phyloP scores from a whole-genome alignment of 257 asterid species.

The Ocimum tenuiflorum region DNA sequence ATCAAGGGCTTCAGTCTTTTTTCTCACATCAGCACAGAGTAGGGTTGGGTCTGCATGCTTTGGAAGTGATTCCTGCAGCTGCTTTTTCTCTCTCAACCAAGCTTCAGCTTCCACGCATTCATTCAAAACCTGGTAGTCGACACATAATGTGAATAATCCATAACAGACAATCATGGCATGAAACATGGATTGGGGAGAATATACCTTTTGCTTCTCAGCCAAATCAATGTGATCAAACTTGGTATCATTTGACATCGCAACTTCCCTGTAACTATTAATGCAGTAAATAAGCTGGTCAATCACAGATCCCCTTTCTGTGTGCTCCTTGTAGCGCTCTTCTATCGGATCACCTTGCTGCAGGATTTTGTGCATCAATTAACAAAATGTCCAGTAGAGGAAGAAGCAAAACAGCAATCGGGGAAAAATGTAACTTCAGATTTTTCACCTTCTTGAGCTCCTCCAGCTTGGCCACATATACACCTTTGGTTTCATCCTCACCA shows the following conservation, averaged over 20 bases:
- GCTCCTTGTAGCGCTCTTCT: constrained; percentile 80
- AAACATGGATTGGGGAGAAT: background rate
- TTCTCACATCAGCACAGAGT: constrained; percentile 58
- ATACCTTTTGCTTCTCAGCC: constrained; percentile 75
- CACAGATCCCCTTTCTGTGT: constrained; percentile 60
- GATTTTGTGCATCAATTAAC: constrained; percentile 14
- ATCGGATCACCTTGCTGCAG: constrained; percentile 93
- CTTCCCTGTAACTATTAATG: constrained; percentile 74
- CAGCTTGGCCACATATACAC: constrained; percentile 66
- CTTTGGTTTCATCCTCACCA: constrained; percentile 92
- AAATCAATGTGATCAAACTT: constrained; percentile 83
- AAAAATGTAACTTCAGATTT: too few relatives aligned
- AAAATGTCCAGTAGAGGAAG: background rate
- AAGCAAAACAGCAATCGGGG: background rate
- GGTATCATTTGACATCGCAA: constrained; percentile 61
- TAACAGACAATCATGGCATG: background rate
- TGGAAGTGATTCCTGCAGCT: constrained; percentile 76
- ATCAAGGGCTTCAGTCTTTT: constrained; percentile 80
- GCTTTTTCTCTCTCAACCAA: constrained; percentile 79
- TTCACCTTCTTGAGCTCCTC: constrained; percentile 71
- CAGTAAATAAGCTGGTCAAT: constrained; percentile 56
- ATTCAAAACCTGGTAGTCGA: constrained; percentile 48
- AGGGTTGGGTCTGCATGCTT: constrained; percentile 65
- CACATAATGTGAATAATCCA: background rate
- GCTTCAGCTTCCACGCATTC: constrained; percentile 89